phyloP scores from a whole-genome alignment of 169 alveolate genomes.

The Sarcocystis neurona region DNA sequence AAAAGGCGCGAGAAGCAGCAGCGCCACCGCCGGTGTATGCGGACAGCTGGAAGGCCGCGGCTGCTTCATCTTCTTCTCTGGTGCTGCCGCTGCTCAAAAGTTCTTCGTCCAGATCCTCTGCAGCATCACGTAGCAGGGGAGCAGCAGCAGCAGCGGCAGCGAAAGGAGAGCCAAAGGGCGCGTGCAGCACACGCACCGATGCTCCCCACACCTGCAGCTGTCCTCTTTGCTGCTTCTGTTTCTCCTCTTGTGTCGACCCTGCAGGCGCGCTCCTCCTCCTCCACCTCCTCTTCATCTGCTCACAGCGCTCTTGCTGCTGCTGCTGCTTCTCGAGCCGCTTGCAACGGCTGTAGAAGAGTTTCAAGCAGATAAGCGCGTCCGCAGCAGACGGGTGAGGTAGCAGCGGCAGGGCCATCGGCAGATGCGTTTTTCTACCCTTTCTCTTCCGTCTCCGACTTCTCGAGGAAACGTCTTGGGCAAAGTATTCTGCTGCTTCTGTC shows the following conservation, averaged over 20 bases:
- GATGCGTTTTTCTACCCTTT: background rate
- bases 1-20: too few species aligned
- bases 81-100: too few species aligned
- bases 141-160: too few species aligned
- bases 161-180: too few species aligned
- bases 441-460: background rate
- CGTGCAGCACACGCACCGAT: too few species aligned
- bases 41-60: too few species aligned
- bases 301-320: background rate
- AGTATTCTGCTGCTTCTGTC: background rate
- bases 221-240: background rate
- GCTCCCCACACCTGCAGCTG: background rate
- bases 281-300: background rate
- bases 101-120: too few species aligned
- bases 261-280: background rate
- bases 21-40: too few species aligned
- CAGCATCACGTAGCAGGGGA: too few species aligned
- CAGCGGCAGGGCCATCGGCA: background rate
- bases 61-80: too few species aligned
- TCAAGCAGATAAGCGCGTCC: background rate
- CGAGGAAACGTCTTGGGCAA: background rate
- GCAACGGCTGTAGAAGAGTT: background rate
- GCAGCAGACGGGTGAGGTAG: slow-evolving; percentile 5
- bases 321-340: background rate
- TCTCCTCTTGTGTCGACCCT: background rate